phyloP scores from a whole-genome alignment of 2,329 filamentous ascomycete genomes.

The Didymella glomerata region DNA sequence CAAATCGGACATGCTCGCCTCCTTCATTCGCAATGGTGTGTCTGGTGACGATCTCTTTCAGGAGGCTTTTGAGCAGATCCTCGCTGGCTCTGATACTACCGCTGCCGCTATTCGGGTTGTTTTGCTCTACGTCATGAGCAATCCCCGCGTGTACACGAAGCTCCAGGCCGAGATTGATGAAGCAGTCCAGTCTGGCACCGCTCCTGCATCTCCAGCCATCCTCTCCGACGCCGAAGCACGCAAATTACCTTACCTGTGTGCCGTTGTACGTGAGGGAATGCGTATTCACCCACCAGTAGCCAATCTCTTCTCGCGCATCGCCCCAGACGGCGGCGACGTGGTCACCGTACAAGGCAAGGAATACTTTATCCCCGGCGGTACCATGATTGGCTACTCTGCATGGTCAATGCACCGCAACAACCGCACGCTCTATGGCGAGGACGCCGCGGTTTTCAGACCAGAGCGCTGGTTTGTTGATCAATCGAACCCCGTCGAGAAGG shows the following conservation, averaged over 20 bases:
- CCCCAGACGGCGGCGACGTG: constrained; percentile 44
- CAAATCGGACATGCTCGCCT: constrained; percentile 63
- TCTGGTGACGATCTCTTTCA: constrained; percentile 52
- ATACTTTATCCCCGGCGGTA: constrained; percentile 47
- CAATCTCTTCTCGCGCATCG: constrained; percentile 44
- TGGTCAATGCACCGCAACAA: constrained; percentile 47
- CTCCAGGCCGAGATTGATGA: constrained; percentile 59
- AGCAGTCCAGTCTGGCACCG: constrained; percentile 50
- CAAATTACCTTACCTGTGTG: constrained; percentile 56
- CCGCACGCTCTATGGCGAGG: constrained; percentile 45
- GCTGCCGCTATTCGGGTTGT: constrained; percentile 64
- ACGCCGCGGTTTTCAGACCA: constrained; percentile 58
- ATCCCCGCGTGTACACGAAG: constrained; percentile 56
- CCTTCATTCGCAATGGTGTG: constrained; percentile 60
- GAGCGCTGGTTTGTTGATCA: constrained; percentile 58
- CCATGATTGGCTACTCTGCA: constrained; percentile 45
- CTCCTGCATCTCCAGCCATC: constrained; percentile 46
- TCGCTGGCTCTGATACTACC: constrained; percentile 67
- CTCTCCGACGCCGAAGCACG: constrained; percentile 59
- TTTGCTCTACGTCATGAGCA: constrained; percentile 63
- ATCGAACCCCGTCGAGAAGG: constrained; percentile 28
- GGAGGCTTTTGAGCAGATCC: constrained; percentile 56
- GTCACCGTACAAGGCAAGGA: constrained; percentile 40
- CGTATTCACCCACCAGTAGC: constrained; percentile 55
- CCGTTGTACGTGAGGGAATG: constrained; percentile 59